phyloP scores from a whole-genome alignment of 2,329 filamentous ascomycete species.

The Aspergillus felis region DNA sequence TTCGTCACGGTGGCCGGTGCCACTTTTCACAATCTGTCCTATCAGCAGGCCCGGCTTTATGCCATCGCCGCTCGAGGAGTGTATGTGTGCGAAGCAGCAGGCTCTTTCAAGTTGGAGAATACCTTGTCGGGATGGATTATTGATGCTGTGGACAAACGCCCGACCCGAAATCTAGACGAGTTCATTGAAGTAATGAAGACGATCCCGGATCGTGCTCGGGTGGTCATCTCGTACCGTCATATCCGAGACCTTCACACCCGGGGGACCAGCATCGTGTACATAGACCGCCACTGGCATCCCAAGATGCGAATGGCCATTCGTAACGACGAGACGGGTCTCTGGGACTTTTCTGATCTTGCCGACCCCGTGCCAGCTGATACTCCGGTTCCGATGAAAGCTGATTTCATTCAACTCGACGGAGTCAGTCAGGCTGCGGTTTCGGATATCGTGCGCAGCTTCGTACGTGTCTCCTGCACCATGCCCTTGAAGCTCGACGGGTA shows the following conservation, averaged over 20 bases:
- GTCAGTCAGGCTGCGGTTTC: constrained; percentile 86
- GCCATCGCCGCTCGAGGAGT: constrained; percentile 89
- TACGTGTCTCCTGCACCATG: constrained; percentile 88
- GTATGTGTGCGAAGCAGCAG: constrained; percentile 89
- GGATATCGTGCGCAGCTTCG: constrained; percentile 89
- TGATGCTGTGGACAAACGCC: constrained; percentile 86
- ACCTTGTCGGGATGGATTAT: constrained; percentile 91
- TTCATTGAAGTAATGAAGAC: constrained; percentile 88
- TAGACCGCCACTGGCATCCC: constrained; percentile 92
- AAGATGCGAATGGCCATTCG: constrained; percentile 91
- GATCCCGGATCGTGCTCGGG: constrained; percentile 75
- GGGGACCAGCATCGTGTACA: constrained; percentile 85
- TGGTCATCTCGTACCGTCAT: constrained; percentile 95
- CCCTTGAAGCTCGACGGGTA: constrained; percentile 97
- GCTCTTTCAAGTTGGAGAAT: constrained; percentile 91
- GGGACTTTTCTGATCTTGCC: constrained; percentile 87
- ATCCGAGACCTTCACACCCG: constrained; percentile 90
- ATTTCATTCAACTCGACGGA: constrained; percentile 88
- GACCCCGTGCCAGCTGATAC: constrained; percentile 72
- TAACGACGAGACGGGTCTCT: constrained; percentile 84
- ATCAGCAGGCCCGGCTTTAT: constrained; percentile 94
- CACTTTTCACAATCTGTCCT: constrained; percentile 93
- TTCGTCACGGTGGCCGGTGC: constrained; percentile 93
- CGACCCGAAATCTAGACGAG: constrained; percentile 77
- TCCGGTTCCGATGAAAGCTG: constrained; percentile 70